Base-by-base conservation (phyloP, 2,329 filamentous ascomycete species). In the Waltergamsia citrina region DNA sequence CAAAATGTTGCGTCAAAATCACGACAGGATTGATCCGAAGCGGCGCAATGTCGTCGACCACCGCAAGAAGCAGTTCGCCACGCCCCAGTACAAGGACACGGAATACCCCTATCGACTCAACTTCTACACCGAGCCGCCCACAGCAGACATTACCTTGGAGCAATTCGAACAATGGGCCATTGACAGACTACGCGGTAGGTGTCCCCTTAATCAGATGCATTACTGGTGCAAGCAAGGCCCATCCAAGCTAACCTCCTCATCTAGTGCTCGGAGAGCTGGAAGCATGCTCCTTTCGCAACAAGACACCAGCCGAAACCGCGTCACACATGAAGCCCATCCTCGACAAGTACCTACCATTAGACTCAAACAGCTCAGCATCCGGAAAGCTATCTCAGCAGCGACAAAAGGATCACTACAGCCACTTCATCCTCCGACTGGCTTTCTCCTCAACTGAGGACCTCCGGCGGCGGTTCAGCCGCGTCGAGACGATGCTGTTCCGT, bases 81-180 rank as follows among this genome's bases (percentile, higher is more conserved):
- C 77, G 15, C 74, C 85, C 14, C 66, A 71, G 36, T 94, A 79
- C 67, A 80, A 85, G 56, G 78, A 86, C 44, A 71, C 81, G 37
- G 70, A 81, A 28, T 98, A 96, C 54, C 77, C 81, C 11, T 72
- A 90, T 57, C 81, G 88, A 37, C 74, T 98, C 50, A 98, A 93
- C 66, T 90, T 95, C 60, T 98, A 98, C 63, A 65, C 77, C 28
- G 71, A 81, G 18, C 85, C 92, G 29, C 92, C 92, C 0, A 95
- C 87, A 0, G 83, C 84, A 31, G 92, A 98, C 52, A 92, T 98
- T 47, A 94, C 86, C 0, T 77, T 98, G 27, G 92, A 98, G 53
- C 81, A 98, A 54, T 98, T 98, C 50, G 92, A 98, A 56, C 87
- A 94, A 71, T 98, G 92, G 92, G 92, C 88, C 9, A 96, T 98